Evolutionary conservation across 2,329 filamentous ascomycete genomes (phyloP).

Genomic region (Tympanopsis confertula): DNA sequence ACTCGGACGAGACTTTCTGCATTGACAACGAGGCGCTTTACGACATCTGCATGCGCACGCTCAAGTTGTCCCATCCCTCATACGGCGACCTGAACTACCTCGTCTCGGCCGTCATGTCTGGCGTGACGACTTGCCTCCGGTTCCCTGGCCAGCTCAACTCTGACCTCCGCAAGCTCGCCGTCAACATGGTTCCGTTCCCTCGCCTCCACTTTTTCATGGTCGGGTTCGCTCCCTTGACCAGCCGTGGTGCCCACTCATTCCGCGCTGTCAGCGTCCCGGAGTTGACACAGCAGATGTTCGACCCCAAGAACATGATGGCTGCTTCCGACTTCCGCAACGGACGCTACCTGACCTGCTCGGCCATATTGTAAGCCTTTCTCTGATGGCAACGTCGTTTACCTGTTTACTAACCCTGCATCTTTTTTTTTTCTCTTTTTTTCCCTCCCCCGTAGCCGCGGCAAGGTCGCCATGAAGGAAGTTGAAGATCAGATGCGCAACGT

Average conservation of each 20-base stretch:
- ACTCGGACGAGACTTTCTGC: slow-evolving; percentile 99
- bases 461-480: slow-evolving; percentile 99
- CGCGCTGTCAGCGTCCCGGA: slow-evolving; percentile 94
- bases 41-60: slow-evolving; percentile 99
- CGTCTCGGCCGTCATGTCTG: slow-evolving; percentile 98
- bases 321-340: slow-evolving; percentile 99
- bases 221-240: slow-evolving; percentile 96
- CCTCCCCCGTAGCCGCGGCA: slow-evolving; percentile 61
- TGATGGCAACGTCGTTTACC: background rate
- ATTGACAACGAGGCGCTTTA: slow-evolving; percentile 99
- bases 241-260: slow-evolving; percentile 85
- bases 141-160: slow-evolving; percentile 99
- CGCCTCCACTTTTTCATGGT: slow-evolving; percentile 99
- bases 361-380: slow-evolving; percentile 66
- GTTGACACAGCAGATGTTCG: slow-evolving; percentile 99
- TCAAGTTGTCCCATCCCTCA: slow-evolving; percentile 96
- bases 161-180: slow-evolving; percentile 95
- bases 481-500: slow-evolving; percentile 99
- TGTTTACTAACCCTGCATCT: slow-evolving; percentile 11
- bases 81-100: slow-evolving; percentile 99
- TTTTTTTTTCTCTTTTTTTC: background rate
- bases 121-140: slow-evolving; percentile 94
- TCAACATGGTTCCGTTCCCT: slow-evolving; percentile 99
- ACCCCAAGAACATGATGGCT: slow-evolving; percentile 99
- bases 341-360: slow-evolving; percentile 97